Evolutionary conservation across 495 filamentous ascomycete genomes (phyloP).

Genomic region (Neurospora sp.): DNA sequence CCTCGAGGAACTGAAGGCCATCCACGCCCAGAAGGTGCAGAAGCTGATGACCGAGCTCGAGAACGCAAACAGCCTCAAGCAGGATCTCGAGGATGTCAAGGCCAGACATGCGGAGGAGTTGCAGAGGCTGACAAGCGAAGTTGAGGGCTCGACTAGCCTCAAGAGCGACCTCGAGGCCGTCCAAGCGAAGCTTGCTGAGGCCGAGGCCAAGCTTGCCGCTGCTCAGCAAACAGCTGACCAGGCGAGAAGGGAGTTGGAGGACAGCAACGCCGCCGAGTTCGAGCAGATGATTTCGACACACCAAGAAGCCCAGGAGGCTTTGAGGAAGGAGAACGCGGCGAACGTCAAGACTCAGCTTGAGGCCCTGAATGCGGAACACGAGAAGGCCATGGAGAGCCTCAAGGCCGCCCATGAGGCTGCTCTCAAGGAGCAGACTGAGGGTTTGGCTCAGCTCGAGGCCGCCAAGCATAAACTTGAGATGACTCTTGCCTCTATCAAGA

Average conservation of each 20-base stretch:
- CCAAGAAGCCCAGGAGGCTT: conserved; percentile 31
- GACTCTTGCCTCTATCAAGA: conserved; percentile 15
- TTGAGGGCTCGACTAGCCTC: conserved; percentile 23
- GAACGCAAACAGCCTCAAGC: conserved; percentile 14
- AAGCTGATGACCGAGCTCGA: conserved; percentile 18
- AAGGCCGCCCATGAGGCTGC: conserved; percentile 27
- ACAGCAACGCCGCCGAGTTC: conserved; percentile 35
- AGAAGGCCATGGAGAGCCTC: conserved; percentile 31
- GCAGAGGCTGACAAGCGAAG: conserved; percentile 23
- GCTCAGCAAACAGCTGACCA: conserved; percentile 21
- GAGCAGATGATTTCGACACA: conserved; percentile 38
- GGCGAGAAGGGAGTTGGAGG: conserved; percentile 33
- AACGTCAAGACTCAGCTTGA: conserved; percentile 27
- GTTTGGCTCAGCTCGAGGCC: conserved; percentile 13
- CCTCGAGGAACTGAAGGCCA: conserved; percentile 15
- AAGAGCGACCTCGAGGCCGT: conserved; percentile 25
- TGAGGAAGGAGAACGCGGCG: conserved; percentile 23
- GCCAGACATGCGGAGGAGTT: conserved; percentile 23
- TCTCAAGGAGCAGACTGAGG: conserved; percentile 8
- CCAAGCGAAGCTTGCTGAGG: conserved; percentile 32
- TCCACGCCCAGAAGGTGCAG: conserved; percentile 18
- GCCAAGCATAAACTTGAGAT: conserved; percentile 16
- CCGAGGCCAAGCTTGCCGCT: conserved; percentile 25
- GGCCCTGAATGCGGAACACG: conserved; percentile 31
- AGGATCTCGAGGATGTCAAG: conserved; percentile 19